Conservation (phyloP, 2,329 filamentous ascomycete genomes). For the Colletotrichum orbiculare region DNA sequence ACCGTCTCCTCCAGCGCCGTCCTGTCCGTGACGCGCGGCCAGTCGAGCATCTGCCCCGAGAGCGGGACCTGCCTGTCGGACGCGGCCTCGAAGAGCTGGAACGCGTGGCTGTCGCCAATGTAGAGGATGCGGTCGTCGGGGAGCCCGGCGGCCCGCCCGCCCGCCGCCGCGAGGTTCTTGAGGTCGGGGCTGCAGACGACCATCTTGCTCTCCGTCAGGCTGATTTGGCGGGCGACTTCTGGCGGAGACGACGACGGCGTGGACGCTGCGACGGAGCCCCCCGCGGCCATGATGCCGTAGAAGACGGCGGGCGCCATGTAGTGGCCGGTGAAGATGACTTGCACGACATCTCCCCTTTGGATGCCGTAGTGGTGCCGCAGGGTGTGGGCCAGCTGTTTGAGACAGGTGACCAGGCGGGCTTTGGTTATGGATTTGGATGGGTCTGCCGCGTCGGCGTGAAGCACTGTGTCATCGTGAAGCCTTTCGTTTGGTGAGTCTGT, state of each 20-base stretch:
- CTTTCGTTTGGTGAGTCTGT: slow-evolving; percentile 23
- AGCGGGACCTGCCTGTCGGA: slow-evolving; percentile 46
- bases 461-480: slow-evolving; percentile 57
- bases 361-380: slow-evolving; percentile 64
- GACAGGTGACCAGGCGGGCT: slow-evolving; percentile 57
- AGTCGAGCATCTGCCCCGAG: slow-evolving; percentile 55
- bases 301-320: slow-evolving; percentile 64
- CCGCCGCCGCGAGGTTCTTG: slow-evolving; percentile 58
- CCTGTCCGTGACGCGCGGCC: slow-evolving; percentile 64
- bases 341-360: slow-evolving; percentile 60
- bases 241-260: slow-evolving; percentile 59
- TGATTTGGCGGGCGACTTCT: slow-evolving; percentile 61
- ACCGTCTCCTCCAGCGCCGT: slow-evolving; percentile 53
- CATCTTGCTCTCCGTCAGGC: slow-evolving; percentile 50
- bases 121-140: slow-evolving; percentile 44
- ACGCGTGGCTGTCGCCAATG: slow-evolving; percentile 36
- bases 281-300: slow-evolving; percentile 67
- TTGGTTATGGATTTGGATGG: slow-evolving; percentile 66
- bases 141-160: slow-evolving; percentile 59
- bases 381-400: slow-evolving; percentile 64
- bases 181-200: slow-evolving; percentile 60
- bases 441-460: slow-evolving; percentile 68
- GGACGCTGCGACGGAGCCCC: slow-evolving; percentile 68
- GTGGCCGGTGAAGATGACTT: slow-evolving; percentile 67
- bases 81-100: slow-evolving; percentile 44